Evolutionary conservation across 2,329 filamentous ascomycete species (phyloP).

Genomic region (Pseudophaeomoniella oleicola): DNA sequence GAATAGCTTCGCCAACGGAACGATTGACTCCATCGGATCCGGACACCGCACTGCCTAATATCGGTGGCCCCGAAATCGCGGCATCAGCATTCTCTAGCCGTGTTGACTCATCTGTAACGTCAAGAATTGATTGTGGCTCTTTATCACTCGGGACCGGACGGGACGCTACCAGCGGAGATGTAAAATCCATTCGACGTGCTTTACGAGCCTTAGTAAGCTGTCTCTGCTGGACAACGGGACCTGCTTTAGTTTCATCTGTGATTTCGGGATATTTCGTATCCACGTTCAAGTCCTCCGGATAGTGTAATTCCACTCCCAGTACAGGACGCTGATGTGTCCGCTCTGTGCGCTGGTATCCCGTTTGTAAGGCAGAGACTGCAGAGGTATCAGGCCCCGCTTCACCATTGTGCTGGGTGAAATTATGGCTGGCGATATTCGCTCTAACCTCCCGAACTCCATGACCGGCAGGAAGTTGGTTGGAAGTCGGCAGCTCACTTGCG

Average conservation of each 20-base stretch:
- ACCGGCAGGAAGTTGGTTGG: neutral
- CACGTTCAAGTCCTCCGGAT: too few relatives aligned
- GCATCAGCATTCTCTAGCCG: neutral
- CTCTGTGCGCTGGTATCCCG: too few relatives aligned
- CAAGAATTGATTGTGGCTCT: neutral
- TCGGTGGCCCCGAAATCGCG: neutral
- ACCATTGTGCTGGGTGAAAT: neutral
- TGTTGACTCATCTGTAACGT: neutral
- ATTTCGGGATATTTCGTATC: neutral
- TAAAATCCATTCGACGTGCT: neutral
- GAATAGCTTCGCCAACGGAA: too few relatives aligned
- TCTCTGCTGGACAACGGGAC: neutral
- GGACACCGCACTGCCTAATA: neutral
- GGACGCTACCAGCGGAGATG: neutral
- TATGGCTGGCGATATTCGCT: neutral
- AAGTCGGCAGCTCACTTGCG: neutral
- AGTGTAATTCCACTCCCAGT: too few relatives aligned
- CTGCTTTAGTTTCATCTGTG: neutral
- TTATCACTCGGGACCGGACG: neutral
- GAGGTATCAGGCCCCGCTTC: neutral
- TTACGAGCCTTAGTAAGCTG: neutral
- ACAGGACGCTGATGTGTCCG: neutral
- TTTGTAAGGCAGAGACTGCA: too few relatives aligned
- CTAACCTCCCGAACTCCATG: neutral
- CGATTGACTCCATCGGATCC: neutral